Evolutionary conservation across 495 filamentous ascomycete species (phyloP).

Genomic region (Margaritispora aquatica): DNA sequence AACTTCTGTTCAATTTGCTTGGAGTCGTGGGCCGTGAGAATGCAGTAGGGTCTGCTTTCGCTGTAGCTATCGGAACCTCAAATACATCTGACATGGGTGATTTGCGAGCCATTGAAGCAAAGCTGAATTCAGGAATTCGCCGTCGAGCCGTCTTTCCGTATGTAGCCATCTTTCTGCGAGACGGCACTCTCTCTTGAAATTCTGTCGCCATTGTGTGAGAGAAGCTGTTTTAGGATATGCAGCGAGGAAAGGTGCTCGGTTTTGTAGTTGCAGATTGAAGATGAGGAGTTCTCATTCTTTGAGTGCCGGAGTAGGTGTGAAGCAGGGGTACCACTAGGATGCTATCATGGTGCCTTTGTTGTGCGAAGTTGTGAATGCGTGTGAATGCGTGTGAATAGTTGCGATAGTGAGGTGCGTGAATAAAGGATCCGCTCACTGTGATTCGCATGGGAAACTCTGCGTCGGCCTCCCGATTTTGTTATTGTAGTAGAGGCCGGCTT

Average conservation of each 20-base stretch:
- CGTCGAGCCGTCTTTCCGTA: slow-evolving; percentile 39
- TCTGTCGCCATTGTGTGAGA: slow-evolving; percentile 24
- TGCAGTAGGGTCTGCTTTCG: neutral
- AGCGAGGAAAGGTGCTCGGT: neutral
- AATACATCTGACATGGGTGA: slow-evolving; percentile 12
- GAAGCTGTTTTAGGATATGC: neutral
- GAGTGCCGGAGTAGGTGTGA: neutral
- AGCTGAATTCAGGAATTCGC: slow-evolving; percentile 23
- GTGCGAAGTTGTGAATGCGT: neutral
- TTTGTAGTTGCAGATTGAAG: neutral
- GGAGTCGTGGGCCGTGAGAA: neutral
- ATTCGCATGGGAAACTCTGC: neutral
- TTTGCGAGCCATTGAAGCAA: slow-evolving; percentile 9
- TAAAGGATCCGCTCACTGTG: neutral
- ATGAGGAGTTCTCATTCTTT: neutral
- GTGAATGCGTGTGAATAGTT: neutral
- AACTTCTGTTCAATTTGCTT: neutral
- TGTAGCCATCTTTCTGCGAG: slow-evolving; percentile 37
- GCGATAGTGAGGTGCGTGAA: neutral
- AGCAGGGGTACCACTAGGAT: neutral
- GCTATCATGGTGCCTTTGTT: neutral
- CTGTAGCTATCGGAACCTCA: neutral
- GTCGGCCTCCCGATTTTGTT: neutral
- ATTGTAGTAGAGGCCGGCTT: neutral
- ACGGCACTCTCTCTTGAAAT: slow-evolving; percentile 18